phyloP scores from a whole-genome alignment of 441 rosid genomes.

The Metrosideros polymorpha region DNA sequence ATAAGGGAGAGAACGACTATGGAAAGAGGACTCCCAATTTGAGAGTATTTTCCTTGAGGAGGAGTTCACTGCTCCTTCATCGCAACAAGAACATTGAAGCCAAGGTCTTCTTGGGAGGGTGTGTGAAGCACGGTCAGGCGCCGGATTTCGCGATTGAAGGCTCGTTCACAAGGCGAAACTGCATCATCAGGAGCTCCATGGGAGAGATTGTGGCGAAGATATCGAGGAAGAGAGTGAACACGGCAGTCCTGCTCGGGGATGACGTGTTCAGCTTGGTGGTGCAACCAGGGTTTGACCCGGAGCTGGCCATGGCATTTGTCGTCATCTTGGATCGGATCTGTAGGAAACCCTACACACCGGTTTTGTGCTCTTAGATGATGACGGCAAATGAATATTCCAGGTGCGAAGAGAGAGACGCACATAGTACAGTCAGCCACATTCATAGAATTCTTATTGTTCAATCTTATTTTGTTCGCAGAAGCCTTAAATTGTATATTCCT shows the following conservation, averaged over 20 bases:
- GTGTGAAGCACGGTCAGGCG: neutral
- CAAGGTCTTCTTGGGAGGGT: neutral
- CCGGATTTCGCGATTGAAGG: slow-evolving; percentile 38
- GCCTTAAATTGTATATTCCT: neutral
- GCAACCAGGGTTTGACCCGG: slow-evolving; percentile 28
- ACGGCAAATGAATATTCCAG: neutral
- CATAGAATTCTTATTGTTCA: neutral
- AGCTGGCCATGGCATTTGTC: slow-evolving; percentile 35
- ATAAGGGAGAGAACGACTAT: neutral
- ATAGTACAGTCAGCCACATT: neutral
- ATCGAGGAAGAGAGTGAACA: slow-evolving; percentile 29
- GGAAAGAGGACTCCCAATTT: neutral
- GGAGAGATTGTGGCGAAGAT: slow-evolving; percentile 28
- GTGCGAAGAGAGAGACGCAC: neutral
- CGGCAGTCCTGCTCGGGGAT: slow-evolving; percentile 24
- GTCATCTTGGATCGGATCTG: slow-evolving; percentile 39
- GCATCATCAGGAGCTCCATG: slow-evolving; percentile 12
- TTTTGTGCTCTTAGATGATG: slow-evolving; percentile 21
- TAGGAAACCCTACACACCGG: slow-evolving; percentile 18
- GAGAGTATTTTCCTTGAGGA: slow-evolving; percentile 1
- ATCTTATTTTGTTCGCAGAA: neutral
- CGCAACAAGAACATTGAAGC: neutral
- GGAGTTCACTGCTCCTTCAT: neutral
- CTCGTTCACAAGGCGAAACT: slow-evolving; percentile 26
- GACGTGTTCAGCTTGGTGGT: slow-evolving; percentile 43